Percentiles rank a stretch among this genome's conserved stretches.
phyloP scores from a whole-genome alignment of 495 filamentous ascomycete genomes.

The Penicillium diatomitis region DNA sequence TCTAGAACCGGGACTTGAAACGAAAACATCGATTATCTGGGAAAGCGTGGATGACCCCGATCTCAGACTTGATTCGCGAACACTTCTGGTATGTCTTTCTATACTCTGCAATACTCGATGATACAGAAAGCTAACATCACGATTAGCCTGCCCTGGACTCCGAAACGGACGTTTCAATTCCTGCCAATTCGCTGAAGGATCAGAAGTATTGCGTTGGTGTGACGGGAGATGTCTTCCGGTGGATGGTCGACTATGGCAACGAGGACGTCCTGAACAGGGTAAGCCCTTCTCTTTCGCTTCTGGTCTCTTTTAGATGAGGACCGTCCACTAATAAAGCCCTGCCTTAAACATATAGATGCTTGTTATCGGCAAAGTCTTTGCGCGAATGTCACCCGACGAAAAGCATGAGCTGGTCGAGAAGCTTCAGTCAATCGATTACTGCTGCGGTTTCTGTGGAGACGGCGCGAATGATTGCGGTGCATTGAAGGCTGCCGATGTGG shows the following conservation, averaged over 20 bases:
- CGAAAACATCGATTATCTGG: constrained; percentile 68
- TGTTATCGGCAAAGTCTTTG: constrained; percentile 85
- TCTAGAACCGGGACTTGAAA: constrained; percentile 51
- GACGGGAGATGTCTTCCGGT: constrained; percentile 89
- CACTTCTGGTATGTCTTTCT: constrained; percentile 50
- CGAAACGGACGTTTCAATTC: constrained; percentile 70
- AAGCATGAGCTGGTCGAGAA: constrained; percentile 98
- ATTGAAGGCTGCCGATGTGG: constrained; percentile 94
- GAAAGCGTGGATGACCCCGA: constrained; percentile 82
- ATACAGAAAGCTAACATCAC: constrained; percentile 16
- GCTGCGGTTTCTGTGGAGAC: constrained; percentile 93
- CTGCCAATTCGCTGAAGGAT: constrained; percentile 69
- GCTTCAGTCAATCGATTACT: constrained; percentile 92
- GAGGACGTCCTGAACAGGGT: constrained; percentile 65
- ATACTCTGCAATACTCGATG: not conserved
- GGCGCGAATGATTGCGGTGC: constrained; percentile 98
- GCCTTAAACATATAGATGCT: constrained; percentile 53
- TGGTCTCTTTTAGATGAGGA: not conserved
- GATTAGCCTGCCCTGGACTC: constrained; percentile 53
- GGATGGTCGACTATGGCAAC: constrained; percentile 84
- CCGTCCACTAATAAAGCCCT: not conserved
- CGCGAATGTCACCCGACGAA: constrained; percentile 97
- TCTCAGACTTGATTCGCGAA: constrained; percentile 65
- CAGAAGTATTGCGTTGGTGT: constrained; percentile 81
- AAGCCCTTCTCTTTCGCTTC: constrained; percentile 5